Conservation (phyloP, 73 alveolate species). For the Symbiodinium pilosum region DNA sequence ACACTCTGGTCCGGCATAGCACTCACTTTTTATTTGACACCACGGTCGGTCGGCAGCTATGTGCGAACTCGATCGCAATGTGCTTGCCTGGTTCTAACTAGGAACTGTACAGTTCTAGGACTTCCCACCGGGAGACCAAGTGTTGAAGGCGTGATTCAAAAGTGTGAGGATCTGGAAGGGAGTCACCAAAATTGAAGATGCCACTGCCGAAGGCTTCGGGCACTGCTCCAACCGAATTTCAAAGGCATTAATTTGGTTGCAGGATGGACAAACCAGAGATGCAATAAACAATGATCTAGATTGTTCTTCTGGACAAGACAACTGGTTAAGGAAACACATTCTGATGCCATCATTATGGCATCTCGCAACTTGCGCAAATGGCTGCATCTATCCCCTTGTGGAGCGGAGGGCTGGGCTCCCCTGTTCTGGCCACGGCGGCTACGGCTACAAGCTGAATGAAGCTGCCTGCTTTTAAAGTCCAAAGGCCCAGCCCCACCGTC, state of each 20-base stretch:
- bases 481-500: conserved; percentile 2
- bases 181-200: conserved; percentile 15
- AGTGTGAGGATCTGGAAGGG: background rate
- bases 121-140: conserved; percentile 26
- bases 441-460: no score
- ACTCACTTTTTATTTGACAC: background rate
- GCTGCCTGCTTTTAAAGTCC: no score
- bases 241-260: background rate
- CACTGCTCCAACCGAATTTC: conserved; percentile 22
- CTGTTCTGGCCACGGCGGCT: no score
- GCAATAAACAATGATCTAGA: no score
- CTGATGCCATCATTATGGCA: background rate
- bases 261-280: background rate
- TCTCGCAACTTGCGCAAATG: conserved; percentile 7
- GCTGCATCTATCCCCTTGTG: background rate
- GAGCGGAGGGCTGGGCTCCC: background rate
- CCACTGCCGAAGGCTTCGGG: conserved; percentile 20
- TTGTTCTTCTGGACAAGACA: no score
- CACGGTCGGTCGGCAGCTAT: conserved; percentile 79
- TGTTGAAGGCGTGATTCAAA: background rate
- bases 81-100: background rate
- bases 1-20: no score
- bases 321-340: background rate
- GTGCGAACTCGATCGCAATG: conserved; percentile 88
- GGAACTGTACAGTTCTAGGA: conserved; percentile 65